Conservation (phyloP, 179 eudicot species). For the Drosera spatulata region DNA sequence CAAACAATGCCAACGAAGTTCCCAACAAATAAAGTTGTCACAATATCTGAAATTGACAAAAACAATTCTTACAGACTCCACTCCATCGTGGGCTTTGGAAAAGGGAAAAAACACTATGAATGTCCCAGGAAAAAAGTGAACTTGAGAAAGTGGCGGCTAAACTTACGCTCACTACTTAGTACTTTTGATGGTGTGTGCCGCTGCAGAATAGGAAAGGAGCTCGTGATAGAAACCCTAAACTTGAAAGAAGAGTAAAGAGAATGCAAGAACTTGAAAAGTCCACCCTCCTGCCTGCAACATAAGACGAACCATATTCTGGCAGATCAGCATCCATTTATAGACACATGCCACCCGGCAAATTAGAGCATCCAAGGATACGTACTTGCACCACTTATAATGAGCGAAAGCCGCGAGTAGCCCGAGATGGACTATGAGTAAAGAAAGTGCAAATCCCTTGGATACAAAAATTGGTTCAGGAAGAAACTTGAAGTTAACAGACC, state of each 20-base stretch:
- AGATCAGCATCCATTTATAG: too few species aligned
- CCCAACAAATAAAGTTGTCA: slow-evolving; percentile 79
- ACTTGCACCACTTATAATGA: slow-evolving; percentile 95
- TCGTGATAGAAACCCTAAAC: slow-evolving; percentile 18
- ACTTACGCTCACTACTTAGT: slow-evolving; percentile 60
- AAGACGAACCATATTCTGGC: too few species aligned
- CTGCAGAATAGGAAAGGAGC: slow-evolving; percentile 26
- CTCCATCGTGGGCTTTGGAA: too few species aligned
- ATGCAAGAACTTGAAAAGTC: slow-evolving; percentile 41
- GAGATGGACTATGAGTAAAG: slow-evolving; percentile 59
- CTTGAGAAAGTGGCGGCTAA: neutral
- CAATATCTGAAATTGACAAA: slow-evolving; percentile 84
- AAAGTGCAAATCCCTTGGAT: slow-evolving; percentile 65
- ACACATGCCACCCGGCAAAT: neutral
- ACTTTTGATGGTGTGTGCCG: slow-evolving; percentile 24
- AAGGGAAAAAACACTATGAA: slow-evolving; percentile 1
- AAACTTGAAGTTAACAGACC: slow-evolving; percentile 99
- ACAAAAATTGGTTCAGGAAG: slow-evolving; percentile 78
- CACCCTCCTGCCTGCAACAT: slow-evolving; percentile 85
- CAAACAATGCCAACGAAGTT: slow-evolving; percentile 85
- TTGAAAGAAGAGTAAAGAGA: slow-evolving; percentile 25
- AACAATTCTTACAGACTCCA: too few species aligned
- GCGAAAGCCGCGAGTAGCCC: slow-evolving; percentile 53
- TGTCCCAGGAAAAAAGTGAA: neutral
- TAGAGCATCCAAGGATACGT: slow-evolving; percentile 17